These are phyloP conservation scores for Chaetomium olivaceum DNA, from an alignment of 2,329 filamentous ascomycete species.

Conservation along the genomic window DNA sequence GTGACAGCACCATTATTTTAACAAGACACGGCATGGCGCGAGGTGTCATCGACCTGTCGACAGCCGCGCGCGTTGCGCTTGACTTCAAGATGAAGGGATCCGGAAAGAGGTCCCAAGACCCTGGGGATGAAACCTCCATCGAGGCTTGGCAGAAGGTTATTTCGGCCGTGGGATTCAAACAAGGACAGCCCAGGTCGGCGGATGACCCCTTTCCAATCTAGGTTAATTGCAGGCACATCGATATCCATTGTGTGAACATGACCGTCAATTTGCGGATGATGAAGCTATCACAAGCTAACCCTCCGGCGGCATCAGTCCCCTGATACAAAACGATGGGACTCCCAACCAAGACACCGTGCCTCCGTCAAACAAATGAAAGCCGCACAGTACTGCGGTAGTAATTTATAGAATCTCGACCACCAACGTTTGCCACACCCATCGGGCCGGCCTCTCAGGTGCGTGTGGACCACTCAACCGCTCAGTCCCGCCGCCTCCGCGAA, in stretches of 20 bases:
- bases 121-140: conserved; percentile 16
- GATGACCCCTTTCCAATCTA: conserved; percentile 23
- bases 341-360: not conserved
- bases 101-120: not conserved
- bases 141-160: conserved; percentile 28
- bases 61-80: not conserved
- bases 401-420: not conserved
- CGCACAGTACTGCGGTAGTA: not conserved
- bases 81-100: conserved; percentile 13
- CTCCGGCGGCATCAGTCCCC: not conserved
- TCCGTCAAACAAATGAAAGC: not conserved
- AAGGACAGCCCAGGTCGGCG: conserved; percentile 15
- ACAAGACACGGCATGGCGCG: conserved; percentile 1
- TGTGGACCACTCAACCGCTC: not conserved
- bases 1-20: not conserved
- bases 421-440: conserved; percentile 10
- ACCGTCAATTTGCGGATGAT: not conserved
- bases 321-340: not conserved
- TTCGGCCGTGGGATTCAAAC: conserved; percentile 20
- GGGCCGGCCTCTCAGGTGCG: not conserved
- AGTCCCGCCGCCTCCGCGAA: not conserved
- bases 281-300: not conserved
- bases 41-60: no score
- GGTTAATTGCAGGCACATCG: conserved; percentile 22
- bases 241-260: conserved; percentile 8